phyloP scores from a whole-genome alignment of 257 asterid genomes.

The Ballota nigra region DNA sequence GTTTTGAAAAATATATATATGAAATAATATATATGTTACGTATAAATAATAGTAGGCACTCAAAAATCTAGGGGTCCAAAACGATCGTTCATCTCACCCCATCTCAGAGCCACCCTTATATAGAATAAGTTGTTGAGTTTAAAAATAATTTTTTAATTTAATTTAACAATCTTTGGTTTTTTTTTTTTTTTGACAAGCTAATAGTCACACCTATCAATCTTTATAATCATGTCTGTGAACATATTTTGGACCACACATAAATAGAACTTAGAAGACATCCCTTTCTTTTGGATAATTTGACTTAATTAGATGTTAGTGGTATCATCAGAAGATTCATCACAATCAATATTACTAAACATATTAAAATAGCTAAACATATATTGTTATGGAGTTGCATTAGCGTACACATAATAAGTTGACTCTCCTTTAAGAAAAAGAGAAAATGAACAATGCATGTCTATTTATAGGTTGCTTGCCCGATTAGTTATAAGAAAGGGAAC shows the following conservation, averaged over 20 bases:
- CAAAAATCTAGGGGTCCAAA: too few relatives aligned
- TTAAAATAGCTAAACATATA: background rate
- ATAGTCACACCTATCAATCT: background rate
- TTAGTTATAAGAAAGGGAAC: constrained; percentile 9
- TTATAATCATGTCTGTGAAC: background rate
- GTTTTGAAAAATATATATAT: too few relatives aligned
- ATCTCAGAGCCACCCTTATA: too few relatives aligned
- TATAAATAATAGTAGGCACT: too few relatives aligned
- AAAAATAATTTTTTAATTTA: too few relatives aligned
- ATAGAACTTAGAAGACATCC: background rate
- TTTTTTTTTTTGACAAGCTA: too few relatives aligned
- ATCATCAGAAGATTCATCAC: too few relatives aligned
- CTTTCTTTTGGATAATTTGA: background rate
- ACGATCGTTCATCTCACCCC: too few relatives aligned
- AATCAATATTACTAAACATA: background rate
- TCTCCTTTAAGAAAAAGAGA: background rate
- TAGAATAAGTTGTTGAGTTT: too few relatives aligned
- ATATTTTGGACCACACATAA: background rate
- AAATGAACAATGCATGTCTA: background rate
- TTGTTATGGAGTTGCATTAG: background rate
- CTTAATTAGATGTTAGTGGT: background rate
- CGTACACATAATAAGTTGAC: background rate
- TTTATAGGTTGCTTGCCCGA: background rate
- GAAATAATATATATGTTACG: too few relatives aligned
- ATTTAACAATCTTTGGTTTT: too few relatives aligned